Percentiles rank a stretch among this genome's conserved stretches.
These are phyloP conservation scores for Capronia coronata DNA, from an alignment of 2,329 filamentous ascomycete genomes.

Conservation along the genomic window DNA sequence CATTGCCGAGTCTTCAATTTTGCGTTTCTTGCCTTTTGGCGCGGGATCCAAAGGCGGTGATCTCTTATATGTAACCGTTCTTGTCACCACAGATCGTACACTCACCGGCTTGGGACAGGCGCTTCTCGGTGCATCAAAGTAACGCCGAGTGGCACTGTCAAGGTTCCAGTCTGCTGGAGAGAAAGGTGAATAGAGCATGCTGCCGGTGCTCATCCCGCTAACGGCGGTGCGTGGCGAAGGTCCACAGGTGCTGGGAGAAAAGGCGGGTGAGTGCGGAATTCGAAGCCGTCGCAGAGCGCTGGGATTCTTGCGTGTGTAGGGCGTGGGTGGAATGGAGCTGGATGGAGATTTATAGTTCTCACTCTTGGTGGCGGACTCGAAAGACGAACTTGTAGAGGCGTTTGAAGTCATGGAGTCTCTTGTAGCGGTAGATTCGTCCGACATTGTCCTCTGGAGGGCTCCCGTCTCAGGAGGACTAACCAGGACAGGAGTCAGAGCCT, in stretches of 20 bases:
- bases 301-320: conserved; percentile 52
- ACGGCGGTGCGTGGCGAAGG: conserved; percentile 64
- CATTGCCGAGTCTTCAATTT: conserved; percentile 40
- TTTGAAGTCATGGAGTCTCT: conserved; percentile 34
- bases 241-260: conserved; percentile 50
- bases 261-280: conserved; percentile 68
- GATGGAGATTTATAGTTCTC: conserved; percentile 52
- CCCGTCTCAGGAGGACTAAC: conserved; percentile 58
- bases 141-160: conserved; percentile 58
- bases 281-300: conserved; percentile 58
- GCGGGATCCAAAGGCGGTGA: conserved; percentile 72
- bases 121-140: conserved; percentile 54
- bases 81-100: conserved; percentile 86
- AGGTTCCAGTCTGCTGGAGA: conserved; percentile 70
- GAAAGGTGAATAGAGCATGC: conserved; percentile 63
- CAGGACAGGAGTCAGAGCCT: conserved; percentile 65
- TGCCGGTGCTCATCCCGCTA: conserved; percentile 31
- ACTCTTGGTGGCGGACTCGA: conserved; percentile 45
- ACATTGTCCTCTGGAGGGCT: conserved; percentile 37
- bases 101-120: conserved; percentile 59
- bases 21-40: conserved; percentile 87
- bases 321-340: conserved; percentile 56
- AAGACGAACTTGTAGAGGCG: conserved; percentile 36
- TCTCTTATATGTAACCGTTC: conserved; percentile 81
- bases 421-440: conserved; percentile 38